Base-by-base conservation (phyloP, 1,284 basidiomycete genomes). In the Psilocybe mexicana region DNA sequence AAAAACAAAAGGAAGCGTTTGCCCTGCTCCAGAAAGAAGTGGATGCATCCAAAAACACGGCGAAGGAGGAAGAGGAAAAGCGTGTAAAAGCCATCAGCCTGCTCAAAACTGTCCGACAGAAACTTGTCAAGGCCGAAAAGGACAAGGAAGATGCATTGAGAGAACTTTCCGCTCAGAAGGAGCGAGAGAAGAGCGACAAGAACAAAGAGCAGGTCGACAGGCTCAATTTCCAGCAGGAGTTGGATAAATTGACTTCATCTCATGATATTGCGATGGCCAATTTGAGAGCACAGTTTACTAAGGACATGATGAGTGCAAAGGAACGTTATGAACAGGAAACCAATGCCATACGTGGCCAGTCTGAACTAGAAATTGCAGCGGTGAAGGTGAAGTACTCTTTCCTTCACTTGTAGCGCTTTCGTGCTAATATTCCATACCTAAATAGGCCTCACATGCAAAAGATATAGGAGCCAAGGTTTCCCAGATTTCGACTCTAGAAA, bases 31-130 rank as follows among this genome's bases (percentile, higher is more conserved):
- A 79, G 36, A 68, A 76, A 6, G 90, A 94, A 55, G 70, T 88
- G 2, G 80, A 85, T 43, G 85, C 84, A 58, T 76, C 82, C 1
- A 88, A 86, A 63, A 77, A 76, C 10, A 61, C 78, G 1, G 87
- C 86, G 1, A 96, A 92, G 70, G 94, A 96, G 63, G 95, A 97
- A 69, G 95, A 97, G 71, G 95, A 98, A 73, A 97, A 97, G 72
- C 86, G 95, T 11, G 84, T 86, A n/a, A 98, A 97, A 69, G 94
- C 94, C 0, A 90, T 97, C 60, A 88, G 86, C 51, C 75, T 96
- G 33, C 76, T 98, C 61, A 96, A 96, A 77, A 90, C 93, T 1
- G 92, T 97, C n/a, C 78, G 95, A 52, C 88, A 93, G 72, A 97
- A 96, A 72, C 76, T 94, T 23, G 91, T 96, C 45, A 96, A 94